Percentiles rank a stretch among this genome's conserved stretches.
phyloP scores from a whole-genome alignment of 2,329 filamentous ascomycete genomes.

The Trichoderma sp. region DNA sequence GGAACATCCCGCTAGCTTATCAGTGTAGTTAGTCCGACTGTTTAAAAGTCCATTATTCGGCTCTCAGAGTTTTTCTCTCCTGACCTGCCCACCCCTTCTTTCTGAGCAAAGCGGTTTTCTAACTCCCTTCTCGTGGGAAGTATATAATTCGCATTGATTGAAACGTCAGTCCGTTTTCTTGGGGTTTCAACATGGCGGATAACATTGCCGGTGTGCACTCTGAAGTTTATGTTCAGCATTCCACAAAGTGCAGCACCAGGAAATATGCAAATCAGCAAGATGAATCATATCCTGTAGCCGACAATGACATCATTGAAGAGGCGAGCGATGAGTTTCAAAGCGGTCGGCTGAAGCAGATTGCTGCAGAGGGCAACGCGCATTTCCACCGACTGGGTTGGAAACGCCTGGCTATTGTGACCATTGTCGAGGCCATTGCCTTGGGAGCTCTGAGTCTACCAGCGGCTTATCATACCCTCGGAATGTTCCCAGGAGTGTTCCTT shows the following conservation, averaged over 20 bases:
- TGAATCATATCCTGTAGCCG: not conserved
- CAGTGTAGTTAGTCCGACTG: not conserved
- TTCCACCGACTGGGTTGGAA: constrained; percentile 51
- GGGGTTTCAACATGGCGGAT: not conserved
- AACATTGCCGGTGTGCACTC: not conserved
- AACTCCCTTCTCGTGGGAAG: not conserved
- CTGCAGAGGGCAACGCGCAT: constrained; percentile 39
- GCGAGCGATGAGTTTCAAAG: constrained; percentile 29
- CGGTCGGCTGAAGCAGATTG: constrained; percentile 41
- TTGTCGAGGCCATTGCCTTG: constrained; percentile 51
- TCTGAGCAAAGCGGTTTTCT: not conserved
- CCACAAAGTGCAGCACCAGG: not conserved
- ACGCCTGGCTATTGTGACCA: constrained; percentile 47
- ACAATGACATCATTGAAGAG: constrained; percentile 23
- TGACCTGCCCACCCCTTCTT: not conserved
- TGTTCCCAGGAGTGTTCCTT: constrained; percentile 37
- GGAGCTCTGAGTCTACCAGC: constrained; percentile 46
- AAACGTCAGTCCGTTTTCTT: not conserved
- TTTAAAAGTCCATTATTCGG: not conserved
- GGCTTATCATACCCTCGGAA: constrained; percentile 40
- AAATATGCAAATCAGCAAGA: not conserved
- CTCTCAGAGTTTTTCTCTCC: not conserved
- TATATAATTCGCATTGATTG: not conserved
- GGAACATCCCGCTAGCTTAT: not conserved
- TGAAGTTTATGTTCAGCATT: not conserved